A percentile compares a stretch with the other conserved stretches of the same genome.
phyloP scores from a whole-genome alignment of 768 basidiomycete genomes.

The Hericium erinaceus region DNA sequence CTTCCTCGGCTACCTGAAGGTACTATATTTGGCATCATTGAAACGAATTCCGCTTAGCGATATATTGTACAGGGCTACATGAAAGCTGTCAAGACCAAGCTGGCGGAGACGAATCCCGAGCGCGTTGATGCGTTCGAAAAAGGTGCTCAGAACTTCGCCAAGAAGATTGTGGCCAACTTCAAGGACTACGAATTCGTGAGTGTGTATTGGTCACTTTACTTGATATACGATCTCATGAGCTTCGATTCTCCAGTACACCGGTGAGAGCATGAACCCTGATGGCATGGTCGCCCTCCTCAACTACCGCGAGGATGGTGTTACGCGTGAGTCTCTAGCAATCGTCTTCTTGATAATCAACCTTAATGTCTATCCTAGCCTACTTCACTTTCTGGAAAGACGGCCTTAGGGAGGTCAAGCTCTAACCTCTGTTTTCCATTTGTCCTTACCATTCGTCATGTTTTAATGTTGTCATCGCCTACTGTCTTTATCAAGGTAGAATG shows the following conservation, averaged over 20 bases:
- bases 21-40: slow-evolving; percentile 17
- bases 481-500: background rate
- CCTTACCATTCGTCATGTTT: background rate
- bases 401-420: slow-evolving; percentile 71
- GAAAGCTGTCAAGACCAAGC: slow-evolving; percentile 75
- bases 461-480: background rate
- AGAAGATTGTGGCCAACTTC: slow-evolving; percentile 86
- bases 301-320: slow-evolving; percentile 81
- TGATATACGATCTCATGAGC: background rate
- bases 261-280: slow-evolving; percentile 73
- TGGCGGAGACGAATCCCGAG: slow-evolving; percentile 45
- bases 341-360: background rate
- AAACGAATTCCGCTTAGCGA: background rate
- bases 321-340: slow-evolving; percentile 44
- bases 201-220: slow-evolving; percentile 3
- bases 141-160: slow-evolving; percentile 65
- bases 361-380: slow-evolving; percentile 43
- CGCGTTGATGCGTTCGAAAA: slow-evolving; percentile 74
- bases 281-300: slow-evolving; percentile 94
- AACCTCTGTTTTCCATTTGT: slow-evolving; percentile 14
- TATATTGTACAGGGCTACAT: slow-evolving; percentile 69
- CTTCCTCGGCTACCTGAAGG: slow-evolving; percentile 81
- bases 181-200: slow-evolving; percentile 91
- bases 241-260: slow-evolving; percentile 43
- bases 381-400: slow-evolving; percentile 97